Base-by-base conservation (phyloP, 768 basidiomycete genomes). In the Steccherinum ochraceum region DNA sequence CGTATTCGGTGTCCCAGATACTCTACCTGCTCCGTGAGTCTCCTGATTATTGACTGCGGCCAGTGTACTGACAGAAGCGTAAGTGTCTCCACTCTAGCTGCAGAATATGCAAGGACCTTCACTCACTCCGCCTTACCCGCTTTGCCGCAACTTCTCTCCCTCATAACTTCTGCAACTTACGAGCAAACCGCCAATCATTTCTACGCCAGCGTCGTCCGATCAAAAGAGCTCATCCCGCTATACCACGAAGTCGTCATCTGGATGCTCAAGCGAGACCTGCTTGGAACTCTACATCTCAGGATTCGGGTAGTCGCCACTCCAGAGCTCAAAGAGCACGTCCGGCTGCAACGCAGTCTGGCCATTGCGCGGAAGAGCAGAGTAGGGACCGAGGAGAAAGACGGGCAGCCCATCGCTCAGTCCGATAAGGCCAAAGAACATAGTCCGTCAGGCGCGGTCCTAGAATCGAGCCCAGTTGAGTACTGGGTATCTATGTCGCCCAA, bases 231-330 rank as follows among this genome's bases (percentile, higher is more conserved):
- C 11, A 78, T 92, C 24, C 74, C 78, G 3, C 64, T 82, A 46
- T 95, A 89, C 65, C 78, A 86, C 56, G 82, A 91, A 23, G 88
- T 94, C 24, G 81, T 98, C 11, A 69, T 87, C 30, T 97, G 94
- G 95, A 80, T 98, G 75, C 75, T 97, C 30, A 88, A 88, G 62
- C 81, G 83, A 39, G 92, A 92, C 61, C 74, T 98, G 56, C 72
- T 97, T 16, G 77, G 89, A 48, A 87, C 89, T 16, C 75, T 93
- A 23, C 93, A 94, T 61, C 80, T 93, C 12, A 83, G 87, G 30
- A 82, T 95, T 49, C 83, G 93, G 24, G 75, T 98, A 40, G 79
- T 92, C 27, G 93, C 89, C 0, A 83, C 89, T 0, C 72, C 76
- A 3, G 79, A 82, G 44, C 69, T 97, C 51, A 98, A 96, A 67